Evolutionary conservation across 371 early-diverging fungal species (phyloP), one percentile per base, ranked within the genome.

Genomic region (Apophysomyces trapeziformis): DNA sequence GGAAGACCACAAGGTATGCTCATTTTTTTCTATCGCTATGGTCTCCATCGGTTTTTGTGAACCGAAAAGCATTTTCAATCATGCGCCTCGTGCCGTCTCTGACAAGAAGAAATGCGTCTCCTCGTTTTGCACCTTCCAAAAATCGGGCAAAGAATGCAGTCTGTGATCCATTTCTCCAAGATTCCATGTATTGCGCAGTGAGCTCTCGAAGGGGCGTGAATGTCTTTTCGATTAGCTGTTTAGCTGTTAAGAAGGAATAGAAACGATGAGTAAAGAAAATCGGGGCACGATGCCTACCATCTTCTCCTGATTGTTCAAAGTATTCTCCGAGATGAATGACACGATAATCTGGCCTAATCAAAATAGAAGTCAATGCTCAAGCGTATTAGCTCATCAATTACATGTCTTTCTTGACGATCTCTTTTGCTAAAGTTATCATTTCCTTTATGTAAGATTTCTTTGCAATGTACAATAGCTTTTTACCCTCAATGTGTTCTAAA

Each of bases 41-140:
- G 12, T 66, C 66, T 13, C 50, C 56, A 7, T 46, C 41, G 18
- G 58, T 62, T 45, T 64, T 69, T 16, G 47, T 60, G 14, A 32
- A 26, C 14, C 60, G 57, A 16, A 57, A 32, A 3, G 43, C 58
- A 58, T 58, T 58, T 41, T 72, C 39, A 18, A 72, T 54, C 4
- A 68, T 9, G 37, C 74, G 68, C 58, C 58, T 74, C 46, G 45
- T 74, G 43, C 74, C 74, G 39, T 60, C 70, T 32, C 38, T 74
- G 18, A 62, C 68, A 50, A 70, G 70, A 60, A 39, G 60, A 26
- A 74, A 74, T 61, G 68, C 72, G 39, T 72, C 72, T 38, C 72
- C 72, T 14, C 72, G 65, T 54, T 57, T 58, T 43, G 68, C 68
- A 46, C 72, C 21, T 21, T 50, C 54, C 54, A 3, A 50, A 50